Evolutionary conservation across 2,329 filamentous ascomycete species (phyloP).

Genomic region (Colletotrichum viniferum): DNA sequence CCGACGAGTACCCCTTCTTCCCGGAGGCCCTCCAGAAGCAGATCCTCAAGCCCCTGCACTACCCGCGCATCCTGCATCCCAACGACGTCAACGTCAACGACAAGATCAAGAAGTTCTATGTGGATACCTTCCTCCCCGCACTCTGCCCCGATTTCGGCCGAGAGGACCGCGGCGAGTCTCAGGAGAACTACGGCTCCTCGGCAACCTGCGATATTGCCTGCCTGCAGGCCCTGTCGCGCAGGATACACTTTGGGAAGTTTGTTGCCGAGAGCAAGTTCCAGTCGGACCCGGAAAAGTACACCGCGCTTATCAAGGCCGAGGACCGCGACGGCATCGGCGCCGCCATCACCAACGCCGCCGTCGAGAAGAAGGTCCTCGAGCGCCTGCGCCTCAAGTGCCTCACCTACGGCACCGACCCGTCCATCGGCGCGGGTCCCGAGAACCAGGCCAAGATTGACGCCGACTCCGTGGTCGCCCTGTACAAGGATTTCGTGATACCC

Average conservation of each 20-base stretch:
- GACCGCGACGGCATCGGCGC: slow-evolving; percentile 84
- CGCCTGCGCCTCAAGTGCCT: slow-evolving; percentile 85
- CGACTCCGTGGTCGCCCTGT: slow-evolving; percentile 89
- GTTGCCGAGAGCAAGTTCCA: slow-evolving; percentile 96
- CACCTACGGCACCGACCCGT: slow-evolving; percentile 92
- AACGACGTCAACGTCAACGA: slow-evolving; percentile 92
- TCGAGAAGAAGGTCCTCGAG: slow-evolving; percentile 91
- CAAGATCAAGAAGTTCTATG: slow-evolving; percentile 85
- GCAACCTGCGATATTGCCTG: slow-evolving; percentile 91
- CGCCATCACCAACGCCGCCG: slow-evolving; percentile 85
- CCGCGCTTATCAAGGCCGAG: slow-evolving; percentile 77
- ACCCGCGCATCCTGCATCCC: slow-evolving; percentile 84
- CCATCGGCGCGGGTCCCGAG: slow-evolving; percentile 56
- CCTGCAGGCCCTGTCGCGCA: slow-evolving; percentile 85
- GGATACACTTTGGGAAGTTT: slow-evolving; percentile 98
- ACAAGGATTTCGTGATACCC: slow-evolving; percentile 91
- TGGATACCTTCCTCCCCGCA: slow-evolving; percentile 79
- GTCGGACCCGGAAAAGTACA: slow-evolving; percentile 81
- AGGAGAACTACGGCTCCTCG: slow-evolving; percentile 94
- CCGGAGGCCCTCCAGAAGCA: slow-evolving; percentile 78
- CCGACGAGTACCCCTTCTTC: slow-evolving; percentile 98
- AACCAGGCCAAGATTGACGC: slow-evolving; percentile 84
- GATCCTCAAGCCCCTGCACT: slow-evolving; percentile 85
- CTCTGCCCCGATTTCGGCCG: slow-evolving; percentile 81
- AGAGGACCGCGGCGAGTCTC: slow-evolving; percentile 79